Percentiles rank a stretch among this genome's conserved stretches.
phyloP scores from a whole-genome alignment of 352 stramenopile genomes.

The Pythium brachiatum region DNA sequence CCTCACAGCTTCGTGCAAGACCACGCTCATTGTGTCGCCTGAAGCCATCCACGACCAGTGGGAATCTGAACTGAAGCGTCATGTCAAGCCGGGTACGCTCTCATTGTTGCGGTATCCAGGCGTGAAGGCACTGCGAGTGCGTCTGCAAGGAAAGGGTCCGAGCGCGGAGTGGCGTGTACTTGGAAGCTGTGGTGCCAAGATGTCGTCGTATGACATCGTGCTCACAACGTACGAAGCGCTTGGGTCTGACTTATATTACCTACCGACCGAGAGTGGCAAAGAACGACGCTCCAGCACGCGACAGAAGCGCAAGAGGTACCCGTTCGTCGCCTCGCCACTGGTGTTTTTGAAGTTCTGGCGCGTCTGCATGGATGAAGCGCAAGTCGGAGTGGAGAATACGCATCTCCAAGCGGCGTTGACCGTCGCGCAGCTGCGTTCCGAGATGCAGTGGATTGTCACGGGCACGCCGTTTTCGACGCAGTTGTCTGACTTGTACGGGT shows the following conservation, averaged over 20 bases:
- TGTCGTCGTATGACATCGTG: slow-evolving; percentile 88
- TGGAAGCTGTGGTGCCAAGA: slow-evolving; percentile 32
- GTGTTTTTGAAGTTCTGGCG: slow-evolving; percentile 86
- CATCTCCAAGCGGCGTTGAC: slow-evolving; percentile 79
- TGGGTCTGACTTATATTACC: slow-evolving; percentile 75
- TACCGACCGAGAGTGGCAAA: slow-evolving; percentile 35
- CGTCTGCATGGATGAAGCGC: slow-evolving; percentile 92
- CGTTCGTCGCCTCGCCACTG: slow-evolving; percentile 86
- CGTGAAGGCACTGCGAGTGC: slow-evolving; percentile 42
- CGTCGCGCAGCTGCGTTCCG: slow-evolving; percentile 57
- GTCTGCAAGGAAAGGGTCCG: slow-evolving; percentile 30
- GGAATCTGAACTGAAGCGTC: slow-evolving; percentile 81
- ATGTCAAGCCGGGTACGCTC: slow-evolving; percentile 55
- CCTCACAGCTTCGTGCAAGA: slow-evolving; percentile 45
- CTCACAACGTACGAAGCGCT: slow-evolving; percentile 91
- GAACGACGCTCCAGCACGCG: slow-evolving; percentile 58
- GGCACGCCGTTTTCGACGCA: slow-evolving; percentile 87
- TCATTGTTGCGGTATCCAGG: slow-evolving; percentile 58
- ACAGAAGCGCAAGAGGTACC: slow-evolving; percentile 71
- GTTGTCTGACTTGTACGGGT: slow-evolving; percentile 84
- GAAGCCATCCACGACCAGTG: slow-evolving; percentile 90
- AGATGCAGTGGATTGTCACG: slow-evolving; percentile 86
- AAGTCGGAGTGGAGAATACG: slow-evolving; percentile 84
- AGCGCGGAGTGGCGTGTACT: slow-evolving; percentile 57
- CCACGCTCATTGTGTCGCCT: slow-evolving; percentile 93